Evolutionary conservation across 495 filamentous ascomycete genomes (phyloP).

Genomic region (Lasiosphaeriaceae sp.): DNA sequence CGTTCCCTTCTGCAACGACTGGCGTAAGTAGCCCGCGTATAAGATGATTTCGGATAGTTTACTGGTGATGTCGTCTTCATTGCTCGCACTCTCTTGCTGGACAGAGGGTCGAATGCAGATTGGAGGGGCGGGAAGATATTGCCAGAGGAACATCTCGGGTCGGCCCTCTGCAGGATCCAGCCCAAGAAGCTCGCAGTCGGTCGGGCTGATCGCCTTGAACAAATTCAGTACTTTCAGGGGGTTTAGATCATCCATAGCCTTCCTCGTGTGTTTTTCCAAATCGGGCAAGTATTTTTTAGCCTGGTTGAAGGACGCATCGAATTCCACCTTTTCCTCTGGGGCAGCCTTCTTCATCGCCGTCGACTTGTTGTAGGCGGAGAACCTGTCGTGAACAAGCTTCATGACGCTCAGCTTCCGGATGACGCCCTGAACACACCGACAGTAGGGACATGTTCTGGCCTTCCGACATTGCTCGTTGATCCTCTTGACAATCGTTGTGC

Average conservation of each 20-base stretch:
- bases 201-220: constrained; percentile 78
- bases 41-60: constrained; percentile 92
- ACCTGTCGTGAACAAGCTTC: constrained; percentile 93
- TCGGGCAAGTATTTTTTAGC: constrained; percentile 71
- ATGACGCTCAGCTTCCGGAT: constrained; percentile 84
- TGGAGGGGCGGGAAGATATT: constrained; percentile 89
- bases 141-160: constrained; percentile 97
- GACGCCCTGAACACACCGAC: constrained; percentile 75
- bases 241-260: constrained; percentile 91
- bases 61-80: constrained; percentile 93
- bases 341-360: constrained; percentile 77
- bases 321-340: constrained; percentile 72
- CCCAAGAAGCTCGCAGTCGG: constrained; percentile 86
- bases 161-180: constrained; percentile 81
- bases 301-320: constrained; percentile 77
- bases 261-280: constrained; percentile 83
- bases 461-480: constrained; percentile 88
- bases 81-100: constrained; percentile 82
- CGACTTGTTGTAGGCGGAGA: constrained; percentile 77
- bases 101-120: constrained; percentile 93
- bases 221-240: constrained; percentile 83
- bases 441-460: constrained; percentile 69
- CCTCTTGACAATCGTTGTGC: constrained; percentile 74
- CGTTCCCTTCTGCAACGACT: constrained; percentile 73
- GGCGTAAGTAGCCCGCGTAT: constrained; percentile 77